Base-by-base conservation (phyloP, 2,329 filamentous ascomycete species). In the Cladosporium halotolerans region DNA sequence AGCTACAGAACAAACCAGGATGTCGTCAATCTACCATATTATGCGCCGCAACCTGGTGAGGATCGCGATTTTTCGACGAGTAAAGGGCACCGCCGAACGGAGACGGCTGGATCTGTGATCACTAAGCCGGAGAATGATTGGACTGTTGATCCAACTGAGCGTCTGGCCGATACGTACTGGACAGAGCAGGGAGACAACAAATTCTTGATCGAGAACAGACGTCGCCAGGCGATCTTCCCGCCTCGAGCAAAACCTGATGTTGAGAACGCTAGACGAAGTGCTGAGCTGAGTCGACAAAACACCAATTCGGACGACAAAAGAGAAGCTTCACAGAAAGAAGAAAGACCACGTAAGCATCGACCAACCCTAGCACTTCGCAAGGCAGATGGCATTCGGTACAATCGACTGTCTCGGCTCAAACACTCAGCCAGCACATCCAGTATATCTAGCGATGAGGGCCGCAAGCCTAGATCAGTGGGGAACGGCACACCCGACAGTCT, bases 81-180 rank as follows among this genome's bases (percentile, higher is more conserved):
- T 8, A 60, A 55, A 43, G 57, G 59, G 13, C 68, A 71, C 53
- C 60, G 61, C 4, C 58, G 66, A 70, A 73, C 56, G 40, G 72
- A 72, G 14, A 72, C 72, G 10, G 70, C 69, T 44, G 70, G 65
- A 32, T 73, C 76, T 10, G 89, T 89, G 57, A 74, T 81, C 3
- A 83, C 84, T 53, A 81, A 89, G 45, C 85, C 87, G 1, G 82
- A 88, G 55, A 83, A 90, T 19, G 90, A 95, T 64, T 97, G 93
- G 93, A 79, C 82, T 38, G 82, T 91, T 14, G 82, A 86, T 42
- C 88, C 92, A 0, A 84, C 88, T 53, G 91, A 97, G 66, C 79
- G 96, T 68, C 75, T 97, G 44, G 91, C 91, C 4, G 93, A 99
- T 72, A 79, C 86, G 1, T 89, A 91, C 64, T 99, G 93, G 93